Percentiles rank a stretch among this genome's conserved stretches.
phyloP scores from a whole-genome alignment of 2,329 filamentous ascomycete genomes.

The Plenodomus lindquistii region DNA sequence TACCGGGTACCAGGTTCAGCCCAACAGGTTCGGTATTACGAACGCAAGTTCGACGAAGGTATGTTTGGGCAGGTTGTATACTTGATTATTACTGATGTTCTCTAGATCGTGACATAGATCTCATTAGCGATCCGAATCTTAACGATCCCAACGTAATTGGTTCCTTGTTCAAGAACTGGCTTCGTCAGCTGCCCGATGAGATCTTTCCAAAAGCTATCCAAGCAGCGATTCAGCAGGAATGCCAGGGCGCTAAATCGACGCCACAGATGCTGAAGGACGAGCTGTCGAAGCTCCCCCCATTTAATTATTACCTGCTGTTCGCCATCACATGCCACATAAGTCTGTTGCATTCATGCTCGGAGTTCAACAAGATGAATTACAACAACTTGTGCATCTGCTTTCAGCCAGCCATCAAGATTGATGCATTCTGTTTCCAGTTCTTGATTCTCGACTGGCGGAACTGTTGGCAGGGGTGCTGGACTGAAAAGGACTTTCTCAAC shows the following conservation, averaged over 20 bases:
- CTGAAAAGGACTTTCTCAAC: conserved; percentile 70
- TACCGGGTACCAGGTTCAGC: conserved; percentile 92
- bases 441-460: conserved; percentile 93
- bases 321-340: conserved; percentile 96
- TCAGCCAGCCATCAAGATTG: conserved; percentile 95
- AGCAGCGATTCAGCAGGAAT: conserved; percentile 77
- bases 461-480: conserved; percentile 96
- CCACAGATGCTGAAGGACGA: conserved; percentile 88
- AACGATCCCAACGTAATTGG: conserved; percentile 97
- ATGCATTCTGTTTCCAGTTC: conserved; percentile 93
- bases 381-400: conserved; percentile 96
- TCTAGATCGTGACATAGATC: conserved; percentile 80
- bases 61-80: conserved; percentile 23
- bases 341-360: conserved; percentile 84
- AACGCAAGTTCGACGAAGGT: conserved; percentile 87
- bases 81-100: conserved; percentile 10
- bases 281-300: conserved; percentile 89
- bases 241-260: conserved; percentile 75
- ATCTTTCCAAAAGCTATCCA: conserved; percentile 86
- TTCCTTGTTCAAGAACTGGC: conserved; percentile 95
- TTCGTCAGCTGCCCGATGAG: conserved; percentile 91
- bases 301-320: conserved; percentile 97
- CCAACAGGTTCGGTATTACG: conserved; percentile 90
- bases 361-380: conserved; percentile 98
- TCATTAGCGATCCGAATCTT: conserved; percentile 83